These are phyloP conservation scores for Nigrograna mackinnonii DNA, from an alignment of 2,329 filamentous ascomycete genomes.

Conservation along the genomic window DNA sequence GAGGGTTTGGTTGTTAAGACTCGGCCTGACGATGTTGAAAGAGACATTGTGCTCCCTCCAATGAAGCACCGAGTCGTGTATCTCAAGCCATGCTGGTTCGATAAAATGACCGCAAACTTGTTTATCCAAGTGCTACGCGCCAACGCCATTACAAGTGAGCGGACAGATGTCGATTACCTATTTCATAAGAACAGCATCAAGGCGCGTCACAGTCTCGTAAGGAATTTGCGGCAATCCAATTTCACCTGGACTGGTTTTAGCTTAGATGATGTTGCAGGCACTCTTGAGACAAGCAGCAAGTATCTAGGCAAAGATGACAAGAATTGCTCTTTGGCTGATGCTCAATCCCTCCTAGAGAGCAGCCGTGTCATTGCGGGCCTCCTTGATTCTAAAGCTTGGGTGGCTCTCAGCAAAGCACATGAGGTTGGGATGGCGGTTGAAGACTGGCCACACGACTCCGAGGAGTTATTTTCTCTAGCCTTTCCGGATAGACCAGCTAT, in stretches of 20 bases:
- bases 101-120: conserved; percentile 79
- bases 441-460: conserved; percentile 65
- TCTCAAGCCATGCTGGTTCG: conserved; percentile 81
- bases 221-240: conserved; percentile 79
- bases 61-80: conserved; percentile 73
- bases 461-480: conserved; percentile 68
- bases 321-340: conserved; percentile 64
- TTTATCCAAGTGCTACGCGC: conserved; percentile 84
- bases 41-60: conserved; percentile 67
- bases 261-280: conserved; percentile 62
- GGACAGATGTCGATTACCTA: conserved; percentile 83
- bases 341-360: conserved; percentile 62
- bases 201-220: conserved; percentile 68
- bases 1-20: conserved; percentile 83
- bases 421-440: conserved; percentile 77
- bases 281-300: conserved; percentile 66
- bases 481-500: conserved; percentile 53
- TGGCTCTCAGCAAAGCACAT: conserved; percentile 68
- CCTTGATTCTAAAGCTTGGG: conserved; percentile 64
- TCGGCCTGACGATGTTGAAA: conserved; percentile 68
- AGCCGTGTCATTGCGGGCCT: conserved; percentile 68
- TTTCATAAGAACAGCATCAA: conserved; percentile 78
- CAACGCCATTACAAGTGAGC: conserved; percentile 86
- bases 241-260: conserved; percentile 86
- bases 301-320: conserved; percentile 69